phyloP scores from a whole-genome alignment of 768 basidiomycete genomes.

The Tulasnella sp. region DNA sequence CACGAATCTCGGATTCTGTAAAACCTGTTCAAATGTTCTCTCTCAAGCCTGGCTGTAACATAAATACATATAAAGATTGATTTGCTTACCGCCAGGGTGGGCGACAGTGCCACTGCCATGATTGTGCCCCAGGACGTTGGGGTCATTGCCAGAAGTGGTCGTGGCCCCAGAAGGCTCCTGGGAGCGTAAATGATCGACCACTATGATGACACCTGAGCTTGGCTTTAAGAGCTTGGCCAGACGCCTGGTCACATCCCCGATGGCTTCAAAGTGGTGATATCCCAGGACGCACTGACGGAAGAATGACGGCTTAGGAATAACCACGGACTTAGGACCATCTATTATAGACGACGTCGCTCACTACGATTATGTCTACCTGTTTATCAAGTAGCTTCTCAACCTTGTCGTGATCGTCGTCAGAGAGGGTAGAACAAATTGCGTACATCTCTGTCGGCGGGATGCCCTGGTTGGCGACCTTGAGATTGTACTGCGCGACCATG shows the following conservation, averaged over 20 bases:
- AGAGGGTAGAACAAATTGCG: constrained; percentile 22
- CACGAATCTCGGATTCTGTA: background rate
- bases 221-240: constrained; percentile 49
- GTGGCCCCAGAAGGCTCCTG: constrained; percentile 13
- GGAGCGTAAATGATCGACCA: constrained; percentile 38
- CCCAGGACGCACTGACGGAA: constrained; percentile 42
- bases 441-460: constrained; percentile 36
- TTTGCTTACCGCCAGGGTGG: background rate
- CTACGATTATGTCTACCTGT: constrained; percentile 59
- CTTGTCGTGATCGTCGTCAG: constrained; percentile 34
- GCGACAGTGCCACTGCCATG: background rate
- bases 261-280: constrained; percentile 50
- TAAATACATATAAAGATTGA: background rate
- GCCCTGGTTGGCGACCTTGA: constrained; percentile 48
- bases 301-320: background rate
- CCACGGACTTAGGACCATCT: background rate
- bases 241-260: constrained; percentile 38
- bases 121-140: background rate
- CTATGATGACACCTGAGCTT: constrained; percentile 43
- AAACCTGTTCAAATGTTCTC: background rate
- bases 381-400: constrained; percentile 39
- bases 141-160: constrained; percentile 1
- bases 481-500: constrained; percentile 58
- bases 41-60: background rate
- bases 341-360: constrained; percentile 29